These are phyloP conservation scores for Anacardium occidentale DNA, from an alignment of 345 rosid genomes.

Conservation along the genomic window DNA sequence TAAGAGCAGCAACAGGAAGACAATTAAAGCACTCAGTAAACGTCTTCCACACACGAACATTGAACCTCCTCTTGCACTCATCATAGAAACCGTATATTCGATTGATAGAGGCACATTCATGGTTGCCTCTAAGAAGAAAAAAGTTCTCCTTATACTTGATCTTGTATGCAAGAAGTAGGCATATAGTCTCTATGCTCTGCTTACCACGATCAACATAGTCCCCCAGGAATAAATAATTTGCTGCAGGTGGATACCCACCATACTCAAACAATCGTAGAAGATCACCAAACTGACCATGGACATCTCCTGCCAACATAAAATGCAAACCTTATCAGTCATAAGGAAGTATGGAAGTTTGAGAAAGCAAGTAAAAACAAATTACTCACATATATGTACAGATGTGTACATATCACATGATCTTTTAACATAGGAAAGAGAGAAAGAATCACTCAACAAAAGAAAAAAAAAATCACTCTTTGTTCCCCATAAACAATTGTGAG, in stretches of 20 bases:
- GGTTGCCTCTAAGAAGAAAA: conserved; percentile 64
- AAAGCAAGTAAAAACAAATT: too few relatives aligned
- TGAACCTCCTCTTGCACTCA: conserved; percentile 67
- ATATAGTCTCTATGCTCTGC: conserved; percentile 70
- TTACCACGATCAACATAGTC: conserved; percentile 74
- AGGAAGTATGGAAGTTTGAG: too few relatives aligned
- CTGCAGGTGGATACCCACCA: conserved; percentile 69
- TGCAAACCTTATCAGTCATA: neutral
- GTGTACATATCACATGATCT: too few relatives aligned
- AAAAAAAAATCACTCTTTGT: too few relatives aligned
- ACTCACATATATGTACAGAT: too few relatives aligned
- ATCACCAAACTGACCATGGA: conserved; percentile 67
- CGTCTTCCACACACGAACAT: conserved; percentile 52
- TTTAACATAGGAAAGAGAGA: too few relatives aligned
- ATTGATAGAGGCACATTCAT: conserved; percentile 63
- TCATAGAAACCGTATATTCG: conserved; percentile 68
- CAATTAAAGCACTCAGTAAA: conserved; percentile 68
- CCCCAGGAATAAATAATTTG: conserved; percentile 61
- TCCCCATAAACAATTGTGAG: too few relatives aligned
- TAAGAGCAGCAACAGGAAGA: conserved; percentile 68
- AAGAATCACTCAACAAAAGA: too few relatives aligned
- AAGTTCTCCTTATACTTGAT: conserved; percentile 62
- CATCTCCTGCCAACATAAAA: conserved; percentile 48
- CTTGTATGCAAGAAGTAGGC: conserved; percentile 67
- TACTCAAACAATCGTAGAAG: conserved; percentile 63